Conservation (phyloP, 768 basidiomycete genomes). For the Leccinum subtestaceum region DNA sequence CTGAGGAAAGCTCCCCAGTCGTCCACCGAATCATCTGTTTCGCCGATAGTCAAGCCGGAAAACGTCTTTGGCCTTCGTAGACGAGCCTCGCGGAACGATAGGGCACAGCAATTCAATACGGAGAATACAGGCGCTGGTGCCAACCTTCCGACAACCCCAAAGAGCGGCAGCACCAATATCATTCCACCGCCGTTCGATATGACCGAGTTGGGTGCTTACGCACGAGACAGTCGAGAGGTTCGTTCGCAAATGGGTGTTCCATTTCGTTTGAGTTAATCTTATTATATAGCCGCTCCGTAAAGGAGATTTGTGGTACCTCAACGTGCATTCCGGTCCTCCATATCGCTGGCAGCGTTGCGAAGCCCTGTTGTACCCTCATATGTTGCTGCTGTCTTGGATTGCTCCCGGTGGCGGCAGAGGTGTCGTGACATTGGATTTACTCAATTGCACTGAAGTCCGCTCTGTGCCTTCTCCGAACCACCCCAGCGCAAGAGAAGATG, state of each 20-base stretch:
- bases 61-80: conserved; percentile 36
- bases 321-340: conserved; percentile 80
- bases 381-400: conserved; percentile 84
- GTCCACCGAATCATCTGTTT: conserved; percentile 38
- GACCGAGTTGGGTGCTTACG: conserved; percentile 43
- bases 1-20: conserved; percentile 33
- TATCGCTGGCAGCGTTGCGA: conserved; percentile 82
- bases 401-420: conserved; percentile 80
- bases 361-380: conserved; percentile 78
- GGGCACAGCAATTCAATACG: conserved; percentile 9
- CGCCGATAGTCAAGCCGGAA: conserved; percentile 32
- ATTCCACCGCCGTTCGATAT: conserved; percentile 48
- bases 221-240: conserved; percentile 44
- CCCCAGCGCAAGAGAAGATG: conserved; percentile 77
- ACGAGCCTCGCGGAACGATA: conserved; percentile 29
- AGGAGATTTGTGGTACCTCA: conserved; percentile 87
- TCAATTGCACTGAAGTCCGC: conserved; percentile 85
- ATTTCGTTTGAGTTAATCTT: conserved; percentile 10
- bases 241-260: not conserved
- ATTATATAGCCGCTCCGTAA: conserved; percentile 73
- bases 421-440: conserved; percentile 79
- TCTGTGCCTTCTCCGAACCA: conserved; percentile 80
- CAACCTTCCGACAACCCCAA: conserved; percentile 25
- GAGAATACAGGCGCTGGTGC: conserved; percentile 10
- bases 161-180: conserved; percentile 31